phyloP scores from a whole-genome alignment of 441 rosid species.

The Gossypium trilobum region DNA sequence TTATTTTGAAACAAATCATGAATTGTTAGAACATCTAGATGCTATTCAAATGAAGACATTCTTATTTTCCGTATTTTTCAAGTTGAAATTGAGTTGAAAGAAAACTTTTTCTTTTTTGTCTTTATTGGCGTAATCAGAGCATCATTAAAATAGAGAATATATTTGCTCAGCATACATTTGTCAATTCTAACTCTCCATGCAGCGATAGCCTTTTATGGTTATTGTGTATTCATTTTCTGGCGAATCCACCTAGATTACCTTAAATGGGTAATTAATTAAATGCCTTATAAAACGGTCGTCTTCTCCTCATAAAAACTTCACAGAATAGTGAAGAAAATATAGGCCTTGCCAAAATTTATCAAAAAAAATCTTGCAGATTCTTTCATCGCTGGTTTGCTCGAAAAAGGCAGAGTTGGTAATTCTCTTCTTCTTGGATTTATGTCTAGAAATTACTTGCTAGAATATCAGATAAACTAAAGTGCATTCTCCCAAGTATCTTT shows the following conservation, averaged over 20 bases:
- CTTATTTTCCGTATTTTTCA: background rate
- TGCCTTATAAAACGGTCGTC: slow-evolving; percentile 4
- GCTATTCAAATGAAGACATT: background rate
- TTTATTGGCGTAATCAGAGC: background rate
- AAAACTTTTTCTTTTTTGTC: background rate
- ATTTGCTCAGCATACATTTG: slow-evolving; percentile 9
- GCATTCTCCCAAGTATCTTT: background rate
- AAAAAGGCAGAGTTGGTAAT: background rate
- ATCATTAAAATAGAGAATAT: slow-evolving; percentile 2
- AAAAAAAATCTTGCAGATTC: background rate
- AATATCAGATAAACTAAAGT: background rate
- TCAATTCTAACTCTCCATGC: slow-evolving; percentile 13
- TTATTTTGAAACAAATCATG: background rate
- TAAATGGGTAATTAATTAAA: slow-evolving; percentile 14
- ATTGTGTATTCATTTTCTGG: slow-evolving; percentile 10
- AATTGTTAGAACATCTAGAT: background rate
- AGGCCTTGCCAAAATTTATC: background rate
- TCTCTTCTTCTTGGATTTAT: slow-evolving; percentile 1
- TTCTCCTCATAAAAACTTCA: slow-evolving; percentile 7
- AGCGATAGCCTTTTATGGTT: slow-evolving; percentile 12
- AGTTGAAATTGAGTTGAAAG: slow-evolving; percentile 2
- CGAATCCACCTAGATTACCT: slow-evolving; percentile 18
- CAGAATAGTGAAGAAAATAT: background rate
- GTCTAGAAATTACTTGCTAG: background rate
- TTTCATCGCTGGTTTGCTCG: background rate